These are phyloP conservation scores for Samsoniella hepiali DNA, from an alignment of 2,329 filamentous ascomycete genomes.

Conservation along the genomic window DNA sequence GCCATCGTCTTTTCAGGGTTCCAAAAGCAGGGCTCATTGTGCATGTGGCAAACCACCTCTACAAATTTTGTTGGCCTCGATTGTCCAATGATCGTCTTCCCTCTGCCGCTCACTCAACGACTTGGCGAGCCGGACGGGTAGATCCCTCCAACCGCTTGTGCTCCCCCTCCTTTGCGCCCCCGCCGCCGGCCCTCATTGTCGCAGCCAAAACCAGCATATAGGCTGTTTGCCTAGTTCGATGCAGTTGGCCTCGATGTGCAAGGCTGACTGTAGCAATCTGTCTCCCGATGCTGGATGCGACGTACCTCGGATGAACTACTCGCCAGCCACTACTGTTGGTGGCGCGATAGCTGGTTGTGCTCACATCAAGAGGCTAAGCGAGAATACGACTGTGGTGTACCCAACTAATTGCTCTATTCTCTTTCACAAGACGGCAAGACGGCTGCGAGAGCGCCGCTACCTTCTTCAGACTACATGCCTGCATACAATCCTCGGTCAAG, in stretches of 20 bases:
- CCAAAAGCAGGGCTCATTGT: not conserved
- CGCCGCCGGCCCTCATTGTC: not conserved
- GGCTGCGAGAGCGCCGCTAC: not conserved
- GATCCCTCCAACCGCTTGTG: not conserved
- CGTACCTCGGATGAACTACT: conserved; percentile 12
- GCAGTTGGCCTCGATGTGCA: conserved; percentile 1
- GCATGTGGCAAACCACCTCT: conserved; percentile 1
- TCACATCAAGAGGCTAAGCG: not conserved
- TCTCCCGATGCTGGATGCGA: not conserved
- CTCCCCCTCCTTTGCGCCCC: not conserved
- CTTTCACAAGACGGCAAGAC: not conserved
- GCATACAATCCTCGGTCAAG: not conserved
- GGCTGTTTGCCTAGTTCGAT: not conserved
- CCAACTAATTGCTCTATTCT: not conserved
- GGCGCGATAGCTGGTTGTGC: not conserved
- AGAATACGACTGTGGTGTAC: not conserved
- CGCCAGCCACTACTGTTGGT: not conserved
- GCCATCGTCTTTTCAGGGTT: not conserved
- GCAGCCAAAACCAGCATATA: conserved; percentile 6
- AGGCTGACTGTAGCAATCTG: conserved; percentile 9
- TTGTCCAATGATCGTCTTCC: conserved; percentile 4
- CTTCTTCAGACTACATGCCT: not conserved
- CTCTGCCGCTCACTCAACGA: not conserved
- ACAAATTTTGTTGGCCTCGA: not conserved
- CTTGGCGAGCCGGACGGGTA: not conserved